phyloP scores from a whole-genome alignment of 2,329 filamentous ascomycete species.

The Cercospora sp. region DNA sequence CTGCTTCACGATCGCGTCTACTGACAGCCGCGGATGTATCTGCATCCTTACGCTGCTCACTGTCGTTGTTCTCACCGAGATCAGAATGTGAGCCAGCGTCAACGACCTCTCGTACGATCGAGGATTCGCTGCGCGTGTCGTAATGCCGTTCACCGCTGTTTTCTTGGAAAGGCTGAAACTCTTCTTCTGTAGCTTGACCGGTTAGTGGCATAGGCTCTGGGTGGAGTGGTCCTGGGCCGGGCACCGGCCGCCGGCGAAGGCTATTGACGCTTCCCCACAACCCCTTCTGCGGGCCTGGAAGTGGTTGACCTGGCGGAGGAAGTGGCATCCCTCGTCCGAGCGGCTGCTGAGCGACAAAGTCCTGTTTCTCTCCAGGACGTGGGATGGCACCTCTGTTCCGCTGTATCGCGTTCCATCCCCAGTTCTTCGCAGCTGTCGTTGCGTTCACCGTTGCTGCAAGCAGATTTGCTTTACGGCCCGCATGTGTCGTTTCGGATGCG shows the following conservation, averaged over 20 bases:
- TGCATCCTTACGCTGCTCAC: background rate
- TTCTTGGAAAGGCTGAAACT: conserved; percentile 28
- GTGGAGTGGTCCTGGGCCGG: background rate
- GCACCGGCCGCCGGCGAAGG: conserved; percentile 24
- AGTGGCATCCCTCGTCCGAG: conserved; percentile 81
- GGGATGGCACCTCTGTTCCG: conserved; percentile 19
- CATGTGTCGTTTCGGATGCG: conserved; percentile 13
- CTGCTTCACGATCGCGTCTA: background rate
- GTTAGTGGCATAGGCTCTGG: background rate
- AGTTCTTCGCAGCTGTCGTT: conserved; percentile 36
- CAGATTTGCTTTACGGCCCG: conserved; percentile 31
- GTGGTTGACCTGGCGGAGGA: conserved; percentile 75
- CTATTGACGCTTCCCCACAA: conserved; percentile 19
- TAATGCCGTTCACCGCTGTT: conserved; percentile 18
- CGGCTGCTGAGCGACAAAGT: conserved; percentile 50
- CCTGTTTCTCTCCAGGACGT: conserved; percentile 25
- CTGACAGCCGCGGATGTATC: background rate
- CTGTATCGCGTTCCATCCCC: conserved; percentile 36
- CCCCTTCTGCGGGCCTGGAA: conserved; percentile 54
- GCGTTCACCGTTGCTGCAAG: conserved; percentile 38
- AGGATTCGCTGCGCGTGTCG: background rate
- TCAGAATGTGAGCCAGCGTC: background rate
- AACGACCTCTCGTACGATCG: background rate
- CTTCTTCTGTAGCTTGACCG: conserved; percentile 14
- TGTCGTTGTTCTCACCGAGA: background rate